A percentile compares a stretch with the other conserved stretches of the same genome.
These are phyloP conservation scores for Vitis riparia DNA, from an alignment of 164 flowering plant genomes.

Conservation along the genomic window DNA sequence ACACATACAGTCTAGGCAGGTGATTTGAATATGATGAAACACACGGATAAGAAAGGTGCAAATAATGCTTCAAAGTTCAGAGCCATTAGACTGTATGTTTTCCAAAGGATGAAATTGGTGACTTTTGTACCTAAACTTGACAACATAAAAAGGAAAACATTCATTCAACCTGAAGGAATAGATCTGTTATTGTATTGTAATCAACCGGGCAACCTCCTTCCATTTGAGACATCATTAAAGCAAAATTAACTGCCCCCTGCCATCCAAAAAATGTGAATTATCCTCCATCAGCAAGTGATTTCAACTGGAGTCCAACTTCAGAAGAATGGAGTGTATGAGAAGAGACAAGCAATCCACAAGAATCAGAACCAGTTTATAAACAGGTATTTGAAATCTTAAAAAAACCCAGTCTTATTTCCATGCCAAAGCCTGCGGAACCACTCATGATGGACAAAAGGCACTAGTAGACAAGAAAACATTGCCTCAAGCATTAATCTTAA, in stretches of 20 bases:
- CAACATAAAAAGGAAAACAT: conserved; percentile 15
- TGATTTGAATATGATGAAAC: too few species aligned
- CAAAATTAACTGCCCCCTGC: conserved; percentile 93
- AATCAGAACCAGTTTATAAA: too few species aligned
- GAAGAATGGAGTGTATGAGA: not conserved
- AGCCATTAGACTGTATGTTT: too few species aligned
- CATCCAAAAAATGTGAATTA: not conserved
- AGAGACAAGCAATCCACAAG: not conserved
- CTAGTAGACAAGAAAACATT: not conserved
- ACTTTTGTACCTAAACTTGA: not conserved
- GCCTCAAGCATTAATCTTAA: too few species aligned
- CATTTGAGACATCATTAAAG: conserved; percentile 97
- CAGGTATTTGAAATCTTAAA: not conserved
- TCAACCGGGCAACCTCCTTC: conserved; percentile 95
- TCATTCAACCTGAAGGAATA: conserved; percentile 93
- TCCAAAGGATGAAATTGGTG: too few species aligned
- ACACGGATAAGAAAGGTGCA: too few species aligned
- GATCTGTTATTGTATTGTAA: conserved; percentile 91
- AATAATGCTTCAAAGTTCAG: too few species aligned
- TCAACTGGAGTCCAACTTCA: not conserved
- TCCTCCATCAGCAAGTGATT: not conserved
- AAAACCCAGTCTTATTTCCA: not conserved
- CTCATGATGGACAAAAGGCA: not conserved
- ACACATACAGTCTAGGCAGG: too few species aligned
- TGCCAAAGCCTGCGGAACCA: not conserved